A percentile compares a stretch with the other conserved stretches of the same genome.
phyloP scores from a whole-genome alignment of 2,329 filamentous ascomycete species.

The Tolypocladium paradoxum region DNA sequence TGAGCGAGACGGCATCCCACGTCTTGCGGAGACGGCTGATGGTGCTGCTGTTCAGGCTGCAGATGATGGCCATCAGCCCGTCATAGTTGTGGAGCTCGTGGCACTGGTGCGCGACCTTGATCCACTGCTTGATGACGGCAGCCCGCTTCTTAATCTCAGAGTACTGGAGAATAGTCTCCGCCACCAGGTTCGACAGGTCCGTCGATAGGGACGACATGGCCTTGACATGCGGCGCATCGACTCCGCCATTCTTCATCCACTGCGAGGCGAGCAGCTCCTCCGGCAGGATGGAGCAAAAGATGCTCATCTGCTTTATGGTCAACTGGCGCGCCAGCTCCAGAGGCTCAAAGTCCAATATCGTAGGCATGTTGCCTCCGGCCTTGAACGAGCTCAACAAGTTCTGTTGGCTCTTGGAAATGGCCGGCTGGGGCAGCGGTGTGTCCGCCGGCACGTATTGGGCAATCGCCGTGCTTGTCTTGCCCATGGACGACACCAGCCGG shows the following conservation, averaged over 20 bases:
- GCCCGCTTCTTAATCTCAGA: slow-evolving; percentile 92
- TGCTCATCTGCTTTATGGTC: slow-evolving; percentile 80
- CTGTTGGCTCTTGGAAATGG: slow-evolving; percentile 67
- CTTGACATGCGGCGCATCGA: slow-evolving; percentile 77
- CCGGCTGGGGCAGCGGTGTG: slow-evolving; percentile 56
- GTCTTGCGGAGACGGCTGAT: slow-evolving; percentile 81
- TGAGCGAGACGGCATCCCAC: slow-evolving; percentile 80
- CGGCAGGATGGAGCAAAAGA: slow-evolving; percentile 85
- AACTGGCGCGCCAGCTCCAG: slow-evolving; percentile 85
- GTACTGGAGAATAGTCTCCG: slow-evolving; percentile 79
- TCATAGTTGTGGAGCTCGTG: slow-evolving; percentile 92
- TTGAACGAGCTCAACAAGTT: slow-evolving; percentile 65
- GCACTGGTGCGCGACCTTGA: slow-evolving; percentile 83
- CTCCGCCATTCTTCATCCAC: slow-evolving; percentile 82
- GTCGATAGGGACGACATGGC: slow-evolving; percentile 90
- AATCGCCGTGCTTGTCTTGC: slow-evolving; percentile 72
- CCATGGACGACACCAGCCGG: slow-evolving; percentile 72
- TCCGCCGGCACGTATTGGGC: slow-evolving; percentile 61
- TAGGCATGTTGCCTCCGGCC: slow-evolving; percentile 56
- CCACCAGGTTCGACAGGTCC: slow-evolving; percentile 83
- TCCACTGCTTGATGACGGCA: slow-evolving; percentile 89
- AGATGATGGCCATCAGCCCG: slow-evolving; percentile 92
- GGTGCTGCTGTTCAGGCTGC: slow-evolving; percentile 83
- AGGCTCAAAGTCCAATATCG: slow-evolving; percentile 82
- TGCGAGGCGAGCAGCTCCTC: slow-evolving; percentile 86